Evolutionary conservation across 345 rosid species (phyloP).

Genomic region (Euphorbia tirucalli): DNA sequence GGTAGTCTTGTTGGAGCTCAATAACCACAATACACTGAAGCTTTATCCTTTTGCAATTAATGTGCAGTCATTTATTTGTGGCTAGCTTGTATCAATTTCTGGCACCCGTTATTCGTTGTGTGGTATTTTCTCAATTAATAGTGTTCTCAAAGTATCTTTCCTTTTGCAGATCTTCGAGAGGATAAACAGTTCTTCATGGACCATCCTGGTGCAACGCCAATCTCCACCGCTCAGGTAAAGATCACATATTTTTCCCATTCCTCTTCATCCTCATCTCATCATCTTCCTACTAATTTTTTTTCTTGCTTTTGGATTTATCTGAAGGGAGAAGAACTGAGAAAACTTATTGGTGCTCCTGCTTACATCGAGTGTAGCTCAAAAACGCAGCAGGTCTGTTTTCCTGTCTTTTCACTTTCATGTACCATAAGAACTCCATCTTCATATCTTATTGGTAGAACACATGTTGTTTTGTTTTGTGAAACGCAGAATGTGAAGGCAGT

Average conservation of each 20-base stretch:
- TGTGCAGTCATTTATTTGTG: no score
- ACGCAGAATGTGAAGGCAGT: slow-evolving; percentile 34
- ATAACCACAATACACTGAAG: not conserved
- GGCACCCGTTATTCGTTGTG: not conserved
- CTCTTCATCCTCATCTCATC: not conserved
- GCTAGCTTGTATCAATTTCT: not conserved
- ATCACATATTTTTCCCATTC: not conserved
- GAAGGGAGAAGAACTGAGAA: slow-evolving; percentile 33
- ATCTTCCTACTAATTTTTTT: not conserved
- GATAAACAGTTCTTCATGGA: slow-evolving; percentile 83
- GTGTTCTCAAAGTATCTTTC: not conserved
- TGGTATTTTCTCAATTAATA: not conserved
- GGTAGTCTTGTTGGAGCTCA: not conserved
- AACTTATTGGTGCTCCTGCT: slow-evolving; percentile 32
- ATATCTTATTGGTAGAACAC: not conserved
- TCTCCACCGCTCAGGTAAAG: slow-evolving; percentile 60
- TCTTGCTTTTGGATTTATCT: not conserved
- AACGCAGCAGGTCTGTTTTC: slow-evolving; percentile 25
- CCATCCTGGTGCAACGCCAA: slow-evolving; percentile 95
- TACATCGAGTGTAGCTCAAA: slow-evolving; percentile 34
- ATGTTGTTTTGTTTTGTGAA: not conserved
- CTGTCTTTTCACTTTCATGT: not conserved
- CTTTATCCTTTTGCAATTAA: not conserved
- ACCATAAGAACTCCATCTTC: not conserved
- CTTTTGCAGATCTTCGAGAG: slow-evolving; percentile 76